A percentile compares a stretch with the other conserved stretches of the same genome.
These are phyloP conservation scores for Zangia roseola DNA, from an alignment of 768 basidiomycete genomes.

Conservation along the genomic window DNA sequence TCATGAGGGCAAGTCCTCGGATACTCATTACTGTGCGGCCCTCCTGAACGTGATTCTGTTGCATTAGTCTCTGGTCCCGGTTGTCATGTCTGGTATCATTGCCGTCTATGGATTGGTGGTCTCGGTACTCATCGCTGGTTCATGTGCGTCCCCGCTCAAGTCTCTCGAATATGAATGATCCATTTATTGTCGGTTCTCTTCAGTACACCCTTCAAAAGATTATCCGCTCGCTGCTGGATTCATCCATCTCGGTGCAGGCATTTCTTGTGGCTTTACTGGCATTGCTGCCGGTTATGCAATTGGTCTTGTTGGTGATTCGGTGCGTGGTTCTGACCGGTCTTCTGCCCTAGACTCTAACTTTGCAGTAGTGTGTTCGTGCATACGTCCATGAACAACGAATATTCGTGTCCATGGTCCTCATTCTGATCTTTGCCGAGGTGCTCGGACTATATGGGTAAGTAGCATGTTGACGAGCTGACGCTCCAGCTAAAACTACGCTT, in stretches of 20 bases:
- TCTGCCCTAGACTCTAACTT: constrained; percentile 6
- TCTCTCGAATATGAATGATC: background rate
- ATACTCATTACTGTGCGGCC: background rate
- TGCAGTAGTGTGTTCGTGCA: constrained; percentile 76
- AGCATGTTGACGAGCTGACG: background rate
- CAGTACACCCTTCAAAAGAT: constrained; percentile 60
- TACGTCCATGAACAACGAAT: constrained; percentile 89
- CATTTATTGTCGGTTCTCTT: constrained; percentile 16
- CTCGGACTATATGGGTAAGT: constrained; percentile 83
- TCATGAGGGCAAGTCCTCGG: constrained; percentile 79
- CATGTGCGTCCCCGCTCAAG: constrained; percentile 37
- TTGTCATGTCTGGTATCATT: constrained; percentile 98
- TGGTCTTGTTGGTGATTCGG: constrained; percentile 90
- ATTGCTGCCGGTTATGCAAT: constrained; percentile 94
- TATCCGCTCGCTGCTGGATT: constrained; percentile 88
- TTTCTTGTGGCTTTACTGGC: constrained; percentile 89
- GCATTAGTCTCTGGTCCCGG: constrained; percentile 84
- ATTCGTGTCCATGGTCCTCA: constrained; percentile 95
- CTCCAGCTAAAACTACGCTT: background rate
- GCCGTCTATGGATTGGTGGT: constrained; percentile 97
- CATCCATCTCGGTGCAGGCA: constrained; percentile 87
- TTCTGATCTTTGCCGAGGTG: constrained; percentile 91
- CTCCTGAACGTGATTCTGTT: background rate
- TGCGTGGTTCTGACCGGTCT: constrained; percentile 39
- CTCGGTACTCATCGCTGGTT: constrained; percentile 85